phyloP scores from a whole-genome alignment of 345 rosid genomes.

The Sapria himalayana region DNA sequence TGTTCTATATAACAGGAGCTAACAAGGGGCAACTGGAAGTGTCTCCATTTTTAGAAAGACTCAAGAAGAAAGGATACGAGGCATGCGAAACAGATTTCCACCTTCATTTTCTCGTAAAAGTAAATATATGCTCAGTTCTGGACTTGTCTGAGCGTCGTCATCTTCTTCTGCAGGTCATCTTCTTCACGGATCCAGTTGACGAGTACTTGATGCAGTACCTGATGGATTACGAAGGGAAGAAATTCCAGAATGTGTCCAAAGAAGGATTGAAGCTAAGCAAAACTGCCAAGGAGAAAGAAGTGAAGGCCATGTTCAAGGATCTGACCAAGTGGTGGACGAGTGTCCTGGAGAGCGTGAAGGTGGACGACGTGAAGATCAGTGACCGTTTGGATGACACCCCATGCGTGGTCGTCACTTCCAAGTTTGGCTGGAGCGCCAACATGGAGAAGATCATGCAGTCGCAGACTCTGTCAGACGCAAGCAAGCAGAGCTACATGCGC shows the following conservation, averaged over 20 bases:
- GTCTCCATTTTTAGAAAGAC: constrained; percentile 93
- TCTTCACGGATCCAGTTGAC: constrained; percentile 93
- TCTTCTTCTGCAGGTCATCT: constrained; percentile 47
- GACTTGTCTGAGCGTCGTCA: background rate
- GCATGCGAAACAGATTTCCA: constrained; percentile 11
- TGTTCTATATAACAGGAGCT: constrained; percentile 86
- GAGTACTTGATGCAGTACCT: constrained; percentile 95
- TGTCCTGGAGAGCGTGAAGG: constrained; percentile 51
- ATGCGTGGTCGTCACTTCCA: constrained; percentile 85
- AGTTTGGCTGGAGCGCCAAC: constrained; percentile 93
- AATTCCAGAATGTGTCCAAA: constrained; percentile 89
- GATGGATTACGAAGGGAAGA: constrained; percentile 87
- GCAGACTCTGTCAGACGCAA: constrained; percentile 81
- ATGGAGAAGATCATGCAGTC: constrained; percentile 98
- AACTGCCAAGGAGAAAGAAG: constrained; percentile 57
- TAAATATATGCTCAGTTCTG: background rate
- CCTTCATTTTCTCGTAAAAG: background rate
- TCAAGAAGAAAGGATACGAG: constrained; percentile 85
- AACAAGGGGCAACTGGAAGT: constrained; percentile 85
- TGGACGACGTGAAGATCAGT: constrained; percentile 85
- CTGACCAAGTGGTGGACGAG: constrained; percentile 92
- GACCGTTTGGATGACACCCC: constrained; percentile 82
- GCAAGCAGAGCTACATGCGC: constrained; percentile 79
- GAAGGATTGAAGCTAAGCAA: constrained; percentile 84
- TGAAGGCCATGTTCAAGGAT: constrained; percentile 83